phyloP scores from a whole-genome alignment of 2,329 filamentous ascomycete species.

The Plectosphaerella plurivora region DNA sequence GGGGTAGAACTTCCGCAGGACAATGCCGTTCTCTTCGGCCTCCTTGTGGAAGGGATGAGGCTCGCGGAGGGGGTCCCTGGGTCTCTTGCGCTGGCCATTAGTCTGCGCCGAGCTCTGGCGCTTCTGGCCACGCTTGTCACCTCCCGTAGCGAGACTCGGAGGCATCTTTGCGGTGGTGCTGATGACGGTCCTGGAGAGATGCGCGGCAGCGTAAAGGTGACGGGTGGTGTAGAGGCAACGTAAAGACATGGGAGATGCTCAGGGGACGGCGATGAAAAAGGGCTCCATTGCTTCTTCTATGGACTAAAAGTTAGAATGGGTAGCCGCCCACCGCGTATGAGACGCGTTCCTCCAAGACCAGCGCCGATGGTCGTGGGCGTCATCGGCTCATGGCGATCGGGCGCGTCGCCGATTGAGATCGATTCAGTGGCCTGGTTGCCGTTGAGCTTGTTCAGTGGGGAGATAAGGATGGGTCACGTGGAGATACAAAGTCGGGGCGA shows the following conservation, averaged over 20 bases:
- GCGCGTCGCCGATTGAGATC: neutral
- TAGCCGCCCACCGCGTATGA: neutral
- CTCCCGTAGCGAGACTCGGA: neutral
- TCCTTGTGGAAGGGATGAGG: constrained; percentile 43
- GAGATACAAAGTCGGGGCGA: neutral
- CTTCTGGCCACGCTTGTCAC: constrained; percentile 18
- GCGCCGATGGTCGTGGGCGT: neutral
- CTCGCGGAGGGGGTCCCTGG: constrained; percentile 33
- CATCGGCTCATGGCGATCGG: neutral
- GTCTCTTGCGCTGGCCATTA: constrained; percentile 24
- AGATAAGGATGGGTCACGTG: neutral
- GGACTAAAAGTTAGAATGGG: no score
- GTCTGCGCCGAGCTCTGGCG: constrained; percentile 16
- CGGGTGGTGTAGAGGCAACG: neutral
- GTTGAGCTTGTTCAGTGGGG: neutral
- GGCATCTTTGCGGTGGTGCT: constrained; percentile 15
- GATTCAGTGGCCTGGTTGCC: neutral
- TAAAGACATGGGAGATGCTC: neutral
- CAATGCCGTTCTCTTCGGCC: constrained; percentile 54
- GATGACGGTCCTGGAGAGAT: neutral
- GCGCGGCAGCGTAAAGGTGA: neutral
- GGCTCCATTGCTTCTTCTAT: neutral
- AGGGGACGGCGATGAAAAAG: neutral
- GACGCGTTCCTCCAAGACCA: neutral
- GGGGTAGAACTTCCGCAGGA: constrained; percentile 74